Evolutionary conservation across 257 asterid species (phyloP).

Genomic region (Solanum sejunctum): DNA sequence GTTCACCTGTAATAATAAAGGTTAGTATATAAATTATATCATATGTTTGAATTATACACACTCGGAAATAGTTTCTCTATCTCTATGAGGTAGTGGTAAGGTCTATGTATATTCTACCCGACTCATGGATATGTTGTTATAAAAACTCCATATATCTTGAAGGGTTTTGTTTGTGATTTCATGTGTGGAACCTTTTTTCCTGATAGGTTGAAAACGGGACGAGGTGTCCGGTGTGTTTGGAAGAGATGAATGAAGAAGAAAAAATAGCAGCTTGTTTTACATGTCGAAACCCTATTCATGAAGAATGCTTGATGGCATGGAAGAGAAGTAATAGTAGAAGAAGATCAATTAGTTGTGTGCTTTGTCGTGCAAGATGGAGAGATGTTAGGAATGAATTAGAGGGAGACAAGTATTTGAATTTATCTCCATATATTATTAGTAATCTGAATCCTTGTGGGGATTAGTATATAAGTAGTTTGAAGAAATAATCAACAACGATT

Average conservation of each 20-base stretch:
- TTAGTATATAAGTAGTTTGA: too few species aligned
- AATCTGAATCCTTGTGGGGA: not conserved
- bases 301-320: conserved; percentile 81
- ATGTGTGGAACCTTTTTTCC: not conserved
- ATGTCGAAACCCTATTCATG: conserved; percentile 70
- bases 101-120: too few species aligned
- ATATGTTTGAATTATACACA: not conserved
- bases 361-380: conserved; percentile 95
- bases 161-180: not conserved
- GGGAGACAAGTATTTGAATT: conserved; percentile 63
- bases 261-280: conserved; percentile 63
- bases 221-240: conserved; percentile 87
- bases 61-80: too few species aligned
- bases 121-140: not conserved
- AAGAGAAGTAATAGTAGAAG: conserved; percentile 54
- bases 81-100: too few species aligned
- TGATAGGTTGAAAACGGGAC: conserved; percentile 31
- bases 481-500: too few species aligned
- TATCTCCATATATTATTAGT: conserved; percentile 50
- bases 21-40: not conserved
- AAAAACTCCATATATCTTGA: not conserved
- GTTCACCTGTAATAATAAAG: not conserved
- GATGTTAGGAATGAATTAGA: conserved; percentile 24
- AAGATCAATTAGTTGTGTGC: conserved; percentile 64
- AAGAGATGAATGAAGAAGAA: conserved; percentile 64